Evolutionary conservation across 2,329 filamentous ascomycete genomes (phyloP), one percentile per base, ranked within the genome.

Genomic region (Fusarium algeriense): DNA sequence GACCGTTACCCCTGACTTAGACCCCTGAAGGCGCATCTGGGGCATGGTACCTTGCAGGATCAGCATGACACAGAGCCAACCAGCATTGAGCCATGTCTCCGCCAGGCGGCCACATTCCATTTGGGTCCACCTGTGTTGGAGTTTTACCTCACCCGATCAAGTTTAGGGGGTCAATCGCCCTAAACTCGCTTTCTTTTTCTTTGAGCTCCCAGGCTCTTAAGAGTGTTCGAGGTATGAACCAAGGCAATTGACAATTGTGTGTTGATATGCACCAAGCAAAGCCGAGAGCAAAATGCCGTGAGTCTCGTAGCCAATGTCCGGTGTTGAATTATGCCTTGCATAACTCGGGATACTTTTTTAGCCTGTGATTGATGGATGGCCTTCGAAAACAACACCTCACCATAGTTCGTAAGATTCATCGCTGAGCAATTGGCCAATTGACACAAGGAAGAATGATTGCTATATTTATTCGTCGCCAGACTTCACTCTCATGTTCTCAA

Each of bases 101-200:
- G 64, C 68, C 50, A 50, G 46, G 43, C 44, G 56, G 55, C 64
- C 72, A 72, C 71, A 75, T 69, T 71, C 71, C 71, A 71, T 61
- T 60, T 59, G 45, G 64, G 40, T 63, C 71, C 67, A 67, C 64
- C 64, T 58, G 56, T 61, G 62, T 66, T 74, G 67, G 40, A 56
- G 71, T 76, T 73, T 76, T 72, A 71, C 69, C 56, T 72, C 53
- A 43, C 70, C 74, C 70, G 60, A 75, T 75, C 52, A 40, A 65
- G 75, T 44, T 52, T 63, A 73, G 75, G 66, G 43, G 52, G 45
- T 49, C 58, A 69, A 75, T 74, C 67, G 58, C 62, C 56, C 68
- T 54, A 48, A 69, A 54, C 35, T 48, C 54, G 61, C 46, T 60
- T 60, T 59, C 58, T 54, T 43, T 63, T 67, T 44, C 40, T 19